Evolutionary conservation across 2,329 filamentous ascomycete genomes (phyloP).

Genomic region (Aspergillus sp.): DNA sequence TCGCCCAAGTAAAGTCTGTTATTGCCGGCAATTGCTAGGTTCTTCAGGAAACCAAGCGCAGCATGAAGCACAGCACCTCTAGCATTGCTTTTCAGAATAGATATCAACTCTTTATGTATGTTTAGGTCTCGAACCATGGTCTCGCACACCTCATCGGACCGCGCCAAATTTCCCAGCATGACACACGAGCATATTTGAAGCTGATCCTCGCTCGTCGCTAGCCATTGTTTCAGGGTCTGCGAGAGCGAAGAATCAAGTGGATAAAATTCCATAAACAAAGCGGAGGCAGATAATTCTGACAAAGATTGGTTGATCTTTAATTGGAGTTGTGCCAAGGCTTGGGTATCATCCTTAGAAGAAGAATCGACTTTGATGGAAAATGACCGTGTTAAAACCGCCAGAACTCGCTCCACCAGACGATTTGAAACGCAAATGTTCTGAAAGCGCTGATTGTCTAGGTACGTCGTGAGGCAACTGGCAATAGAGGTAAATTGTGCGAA

Average conservation of each 20-base stretch:
- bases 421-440: slow-evolving; percentile 32
- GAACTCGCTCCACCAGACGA: slow-evolving; percentile 24
- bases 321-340: slow-evolving; percentile 29
- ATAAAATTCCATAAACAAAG: slow-evolving; percentile 33
- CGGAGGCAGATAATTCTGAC: slow-evolving; percentile 36
- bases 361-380: slow-evolving; percentile 20
- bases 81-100: slow-evolving; percentile 33
- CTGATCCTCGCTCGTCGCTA: slow-evolving; percentile 35
- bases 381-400: slow-evolving; percentile 29
- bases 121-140: slow-evolving; percentile 34
- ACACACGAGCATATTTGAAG: slow-evolving; percentile 43
- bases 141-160: slow-evolving; percentile 39
- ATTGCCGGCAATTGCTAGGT: slow-evolving; percentile 41
- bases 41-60: slow-evolving; percentile 44
- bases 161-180: slow-evolving; percentile 44
- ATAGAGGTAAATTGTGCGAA: slow-evolving; percentile 29
- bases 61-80: slow-evolving; percentile 40
- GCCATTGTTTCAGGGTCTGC: slow-evolving; percentile 35
- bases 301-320: slow-evolving; percentile 37
- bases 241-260: slow-evolving; percentile 34
- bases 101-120: slow-evolving; percentile 37
- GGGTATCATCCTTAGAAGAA: slow-evolving; percentile 28
- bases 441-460: slow-evolving; percentile 35
- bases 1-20: slow-evolving; percentile 36
- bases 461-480: slow-evolving; percentile 26